Base-by-base conservation (phyloP, 257 asterid genomes). In the Cynanchum wilfordii region DNA sequence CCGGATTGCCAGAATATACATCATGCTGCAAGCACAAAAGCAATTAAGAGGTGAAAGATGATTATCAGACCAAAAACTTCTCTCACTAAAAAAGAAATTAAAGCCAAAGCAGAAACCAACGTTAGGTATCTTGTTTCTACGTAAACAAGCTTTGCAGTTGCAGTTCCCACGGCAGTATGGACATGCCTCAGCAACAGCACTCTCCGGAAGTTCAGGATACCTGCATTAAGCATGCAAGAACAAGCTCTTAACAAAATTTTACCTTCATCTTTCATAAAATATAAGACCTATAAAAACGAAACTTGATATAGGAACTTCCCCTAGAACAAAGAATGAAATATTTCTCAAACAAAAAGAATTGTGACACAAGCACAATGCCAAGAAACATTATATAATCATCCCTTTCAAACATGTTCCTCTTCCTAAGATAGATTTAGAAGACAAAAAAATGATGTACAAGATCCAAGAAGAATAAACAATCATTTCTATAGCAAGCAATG, bases 121-220 rank as follows among this genome's bases (percentile, higher is more conserved):
- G 84, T 86, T 27, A 27, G 33, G 67, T 72, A n/a, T 25, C 56
- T 68, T 44, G 68, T 5, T 52, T 76, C 69, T 74, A 72, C 84
- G 81, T 67, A 88, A 75, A 79, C 93, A 88, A 76, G 83, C 90
- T 75, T 81, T 88, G 80, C 90, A 88, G 78, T 88, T 88, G 88
- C 90, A 88, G 27, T 54, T 82, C n/a, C 70, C 81, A 69, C 89
- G 83, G 78, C 93, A 88, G 69, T 60, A 73, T 10, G 93, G 93
- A 75, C 93, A 88, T 24, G 75, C 45, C 77, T 76, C 79, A 1
- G 83, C 86, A 68, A 86, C 36, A 64, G 73, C 85, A 75, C 75
- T 82, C 40, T 78, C 71, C 60, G 90, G 76, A 63, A 86, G 82
- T 66, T 82, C 79, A 27, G 93, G 90, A 70, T 88, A 88, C 93